A percentile compares a stretch with the other conserved stretches of the same genome.
Conservation (phyloP, 306 rosid genomes). For the Sicyos baderoa region DNA sequence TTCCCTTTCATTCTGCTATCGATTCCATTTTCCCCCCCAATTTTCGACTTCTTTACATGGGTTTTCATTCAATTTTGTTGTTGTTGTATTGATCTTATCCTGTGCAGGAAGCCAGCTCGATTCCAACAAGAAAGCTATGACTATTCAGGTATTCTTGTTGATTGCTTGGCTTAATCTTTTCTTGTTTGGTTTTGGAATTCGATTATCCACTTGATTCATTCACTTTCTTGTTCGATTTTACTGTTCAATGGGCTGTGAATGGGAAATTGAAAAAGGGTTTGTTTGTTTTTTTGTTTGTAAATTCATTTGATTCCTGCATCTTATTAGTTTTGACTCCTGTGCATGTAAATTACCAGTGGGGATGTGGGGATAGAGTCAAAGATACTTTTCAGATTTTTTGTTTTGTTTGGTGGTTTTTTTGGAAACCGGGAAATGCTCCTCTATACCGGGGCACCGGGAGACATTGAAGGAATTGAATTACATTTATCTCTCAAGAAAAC, state of each 20-base stretch:
- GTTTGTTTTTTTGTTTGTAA: background rate
- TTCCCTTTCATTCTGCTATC: background rate
- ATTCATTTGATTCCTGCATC: background rate
- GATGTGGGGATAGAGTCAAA: background rate
- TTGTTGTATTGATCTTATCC: background rate
- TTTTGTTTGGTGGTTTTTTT: too few relatives aligned
- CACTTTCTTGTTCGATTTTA: background rate
- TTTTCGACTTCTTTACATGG: constrained; percentile 3
- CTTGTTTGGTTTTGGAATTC: background rate
- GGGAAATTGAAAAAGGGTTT: background rate
- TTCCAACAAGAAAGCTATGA: constrained; percentile 69
- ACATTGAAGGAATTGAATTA: too few relatives aligned
- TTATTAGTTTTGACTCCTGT: background rate
- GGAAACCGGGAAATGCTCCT: too few relatives aligned
- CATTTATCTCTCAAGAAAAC: background rate
- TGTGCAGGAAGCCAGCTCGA: constrained; percentile 66
- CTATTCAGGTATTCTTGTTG: constrained; percentile 47
- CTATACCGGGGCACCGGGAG: too few relatives aligned
- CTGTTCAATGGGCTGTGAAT: background rate
- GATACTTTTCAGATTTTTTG: too few relatives aligned
- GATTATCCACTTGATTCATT: background rate
- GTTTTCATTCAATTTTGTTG: background rate
- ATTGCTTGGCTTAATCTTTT: constrained; percentile 10
- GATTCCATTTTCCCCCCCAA: too few relatives aligned
- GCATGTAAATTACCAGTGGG: background rate